These are phyloP conservation scores for Scleromitrula shiraiana DNA, from an alignment of 2,329 filamentous ascomycete species.

Conservation along the genomic window DNA sequence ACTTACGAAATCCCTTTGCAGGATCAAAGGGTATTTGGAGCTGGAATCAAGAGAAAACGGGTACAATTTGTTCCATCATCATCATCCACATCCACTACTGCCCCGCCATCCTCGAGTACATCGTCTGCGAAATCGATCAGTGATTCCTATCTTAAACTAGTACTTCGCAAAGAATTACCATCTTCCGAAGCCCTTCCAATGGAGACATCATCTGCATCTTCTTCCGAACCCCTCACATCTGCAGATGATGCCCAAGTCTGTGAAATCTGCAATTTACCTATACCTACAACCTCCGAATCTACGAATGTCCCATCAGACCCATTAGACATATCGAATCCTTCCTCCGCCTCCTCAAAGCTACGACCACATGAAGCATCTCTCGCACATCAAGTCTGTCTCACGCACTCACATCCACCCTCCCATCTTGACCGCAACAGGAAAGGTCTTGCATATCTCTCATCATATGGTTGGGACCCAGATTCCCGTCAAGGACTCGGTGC, in stretches of 20 bases:
- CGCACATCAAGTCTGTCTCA: slow-evolving; percentile 62
- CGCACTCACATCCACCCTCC: slow-evolving; percentile 65
- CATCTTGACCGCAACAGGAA: slow-evolving; percentile 62
- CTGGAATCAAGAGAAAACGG: slow-evolving; percentile 53
- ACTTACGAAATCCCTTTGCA: slow-evolving; percentile 49
- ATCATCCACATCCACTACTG: slow-evolving; percentile 19
- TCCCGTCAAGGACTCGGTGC: slow-evolving; percentile 63
- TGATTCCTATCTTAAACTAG: slow-evolving; percentile 60
- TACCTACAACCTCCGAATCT: slow-evolving; percentile 35
- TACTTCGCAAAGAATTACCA: slow-evolving; percentile 35
- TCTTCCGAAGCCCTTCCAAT: neutral
- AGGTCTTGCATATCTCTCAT: slow-evolving; percentile 57
- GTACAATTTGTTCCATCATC: slow-evolving; percentile 47
- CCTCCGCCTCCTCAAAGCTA: slow-evolving; percentile 2
- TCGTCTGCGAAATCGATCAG: slow-evolving; percentile 25
- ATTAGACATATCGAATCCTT: neutral
- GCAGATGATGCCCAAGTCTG: slow-evolving; percentile 32
- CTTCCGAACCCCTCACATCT: neutral
- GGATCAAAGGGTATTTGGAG: slow-evolving; percentile 52
- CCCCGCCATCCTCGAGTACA: slow-evolving; percentile 25
- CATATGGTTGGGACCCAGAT: slow-evolving; percentile 70
- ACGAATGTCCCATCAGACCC: neutral
- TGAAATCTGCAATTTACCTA: slow-evolving; percentile 52
- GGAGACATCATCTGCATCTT: neutral
- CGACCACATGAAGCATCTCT: slow-evolving; percentile 51